phyloP scores from a whole-genome alignment of 1,284 basidiomycete genomes.

The Stereum hirsutum region DNA sequence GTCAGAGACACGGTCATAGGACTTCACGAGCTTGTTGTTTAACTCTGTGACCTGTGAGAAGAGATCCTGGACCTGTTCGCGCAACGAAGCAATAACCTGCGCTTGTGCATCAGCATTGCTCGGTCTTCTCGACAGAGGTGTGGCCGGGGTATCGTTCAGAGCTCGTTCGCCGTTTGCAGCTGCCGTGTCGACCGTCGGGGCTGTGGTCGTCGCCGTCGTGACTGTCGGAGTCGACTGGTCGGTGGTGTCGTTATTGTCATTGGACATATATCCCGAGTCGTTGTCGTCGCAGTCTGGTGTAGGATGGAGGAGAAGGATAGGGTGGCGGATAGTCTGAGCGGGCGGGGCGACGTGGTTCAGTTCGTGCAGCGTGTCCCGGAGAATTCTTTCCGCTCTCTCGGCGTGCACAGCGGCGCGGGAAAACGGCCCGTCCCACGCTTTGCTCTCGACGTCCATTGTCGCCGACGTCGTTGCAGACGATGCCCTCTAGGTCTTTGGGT shows the following conservation, averaged over 20 bases:
- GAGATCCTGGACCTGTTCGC: slow-evolving; percentile 77
- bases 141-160: background rate
- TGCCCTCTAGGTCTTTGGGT: too few relatives aligned
- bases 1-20: slow-evolving; percentile 87
- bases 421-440: slow-evolving; percentile 6
- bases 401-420: slow-evolving; percentile 2
- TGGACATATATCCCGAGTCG: slow-evolving; percentile 9
- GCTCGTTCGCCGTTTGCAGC: background rate
- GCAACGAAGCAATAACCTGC: slow-evolving; percentile 70
- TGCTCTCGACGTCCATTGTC: background rate
- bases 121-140: slow-evolving; percentile 2
- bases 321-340: background rate
- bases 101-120: slow-evolving; percentile 50
- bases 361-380: slow-evolving; percentile 3
- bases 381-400: slow-evolving; percentile 4
- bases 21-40: slow-evolving; percentile 87
- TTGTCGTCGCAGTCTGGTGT: too few relatives aligned
- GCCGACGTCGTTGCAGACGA: background rate
- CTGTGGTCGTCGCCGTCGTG: background rate
- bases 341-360: slow-evolving; percentile 1
- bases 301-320: slow-evolving; percentile 1
- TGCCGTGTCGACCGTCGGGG: background rate
- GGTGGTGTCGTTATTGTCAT: background rate
- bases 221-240: background rate
- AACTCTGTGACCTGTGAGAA: slow-evolving; percentile 86